These are phyloP conservation scores for Brassica nigra DNA, from an alignment of 345 rosid genomes.

Conservation along the genomic window DNA sequence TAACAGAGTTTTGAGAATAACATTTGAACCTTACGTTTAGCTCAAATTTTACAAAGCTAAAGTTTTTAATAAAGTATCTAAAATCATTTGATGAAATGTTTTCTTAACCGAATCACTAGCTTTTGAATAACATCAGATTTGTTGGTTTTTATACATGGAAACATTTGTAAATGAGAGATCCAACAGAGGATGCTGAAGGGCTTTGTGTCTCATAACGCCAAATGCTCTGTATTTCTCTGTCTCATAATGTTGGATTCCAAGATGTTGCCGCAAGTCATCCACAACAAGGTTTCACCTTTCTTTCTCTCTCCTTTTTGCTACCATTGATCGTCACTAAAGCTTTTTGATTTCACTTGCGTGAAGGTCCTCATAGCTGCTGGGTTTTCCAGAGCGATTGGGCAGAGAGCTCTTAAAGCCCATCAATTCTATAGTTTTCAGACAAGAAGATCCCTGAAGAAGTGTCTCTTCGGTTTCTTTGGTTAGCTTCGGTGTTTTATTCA, in stretches of 20 bases:
- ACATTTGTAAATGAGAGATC: background rate
- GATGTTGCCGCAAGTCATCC: too few relatives aligned
- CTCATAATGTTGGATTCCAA: background rate
- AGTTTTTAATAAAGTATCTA: background rate
- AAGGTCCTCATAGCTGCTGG: too few relatives aligned
- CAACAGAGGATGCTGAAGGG: slow-evolving; percentile 27
- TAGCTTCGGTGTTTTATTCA: too few relatives aligned
- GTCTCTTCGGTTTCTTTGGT: too few relatives aligned
- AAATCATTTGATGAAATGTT: background rate
- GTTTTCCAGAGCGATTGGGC: too few relatives aligned
- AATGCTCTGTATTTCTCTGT: slow-evolving; percentile 19
- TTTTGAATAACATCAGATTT: background rate
- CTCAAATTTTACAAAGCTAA: background rate
- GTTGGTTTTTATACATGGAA: background rate
- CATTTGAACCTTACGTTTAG: background rate
- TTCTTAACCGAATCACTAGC: background rate
- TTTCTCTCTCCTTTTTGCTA: too few relatives aligned
- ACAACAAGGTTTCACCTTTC: too few relatives aligned
- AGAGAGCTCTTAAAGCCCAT: too few relatives aligned
- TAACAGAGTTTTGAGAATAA: background rate
- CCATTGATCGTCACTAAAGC: too few relatives aligned
- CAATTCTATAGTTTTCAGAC: too few relatives aligned
- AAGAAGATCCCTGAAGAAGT: too few relatives aligned
- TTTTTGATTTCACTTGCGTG: too few relatives aligned
- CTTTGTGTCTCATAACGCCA: slow-evolving; percentile 18